Evolutionary conservation across 2,329 filamentous ascomycete species (phyloP), one percentile per base, ranked within the genome.

Genomic region (Pseudogymnoascus sp.): DNA sequence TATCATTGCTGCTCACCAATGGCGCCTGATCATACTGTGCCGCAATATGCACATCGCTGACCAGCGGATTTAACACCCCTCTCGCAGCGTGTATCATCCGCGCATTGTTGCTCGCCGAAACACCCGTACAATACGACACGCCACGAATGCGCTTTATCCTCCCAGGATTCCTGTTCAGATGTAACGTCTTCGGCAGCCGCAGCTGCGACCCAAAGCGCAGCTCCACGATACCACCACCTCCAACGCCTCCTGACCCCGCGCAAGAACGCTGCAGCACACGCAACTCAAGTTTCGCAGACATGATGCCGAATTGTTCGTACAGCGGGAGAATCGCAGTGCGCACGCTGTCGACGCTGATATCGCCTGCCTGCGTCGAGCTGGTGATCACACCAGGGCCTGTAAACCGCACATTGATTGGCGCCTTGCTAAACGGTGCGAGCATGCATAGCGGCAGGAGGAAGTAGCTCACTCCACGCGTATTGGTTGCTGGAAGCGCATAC

Each of bases 301-400:
- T 78, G 64, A 99, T 95, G 57, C 92, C 94, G 72, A 97, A 97
- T 66, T 88, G 85, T 65, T 87, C 88, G 74, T 91, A 96, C 15
- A 97, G 78, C 3, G 94, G 94, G 15, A 99, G 80, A 56, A 97
- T 86, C 6, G 92, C 92, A 5, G 92, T 96, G 65, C 94, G 87
- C 71, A 99, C 92, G 8, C 88, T 92, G 73, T 99, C 94, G 67
- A 94, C 88, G 2, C 89, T 94, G 64, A 96, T 83, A 73, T 99
- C 94, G 62, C 92, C 91, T 0, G 81, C 81, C 64, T 89, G 82
- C 3, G 92, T 96, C 2, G 90, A 83, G 8, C 86, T 86, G 1
- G 94, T 97, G 66, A 99, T 95, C 60, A 96, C 92, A 57, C 94
- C 94, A 0, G 91, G 87, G 0, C 94, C 94, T 2, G 88, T 85